Evolutionary conservation across 495 filamentous ascomycete genomes (phyloP).

Genomic region (Tuber umbilicatum): DNA sequence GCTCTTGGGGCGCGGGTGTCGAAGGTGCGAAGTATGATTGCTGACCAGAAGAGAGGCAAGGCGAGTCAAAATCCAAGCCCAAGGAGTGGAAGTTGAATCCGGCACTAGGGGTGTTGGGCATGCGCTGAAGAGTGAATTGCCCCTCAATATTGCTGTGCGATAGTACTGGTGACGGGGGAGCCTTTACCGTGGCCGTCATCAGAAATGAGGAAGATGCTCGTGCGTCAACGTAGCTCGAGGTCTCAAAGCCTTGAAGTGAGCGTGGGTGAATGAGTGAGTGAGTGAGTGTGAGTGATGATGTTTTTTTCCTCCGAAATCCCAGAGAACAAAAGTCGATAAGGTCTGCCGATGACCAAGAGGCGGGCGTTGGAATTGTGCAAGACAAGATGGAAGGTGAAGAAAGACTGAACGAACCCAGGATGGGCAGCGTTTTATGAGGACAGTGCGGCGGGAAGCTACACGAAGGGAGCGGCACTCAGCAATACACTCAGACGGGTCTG

Average conservation of each 20-base stretch:
- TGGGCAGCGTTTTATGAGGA: conserved; percentile 31
- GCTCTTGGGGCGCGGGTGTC: not conserved
- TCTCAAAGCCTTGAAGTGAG: not conserved
- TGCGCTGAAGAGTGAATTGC: conserved; percentile 8
- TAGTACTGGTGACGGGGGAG: conserved; percentile 15
- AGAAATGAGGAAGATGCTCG: conserved; percentile 5
- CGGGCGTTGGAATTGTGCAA: conserved; percentile 15
- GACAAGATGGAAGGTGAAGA: conserved; percentile 21
- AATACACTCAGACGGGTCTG: conserved; percentile 24
- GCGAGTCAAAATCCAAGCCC: not conserved
- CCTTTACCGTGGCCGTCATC: conserved; percentile 31
- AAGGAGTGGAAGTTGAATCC: conserved; percentile 9
- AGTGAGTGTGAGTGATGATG: not conserved
- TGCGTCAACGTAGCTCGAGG: not conserved
- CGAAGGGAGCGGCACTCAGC: conserved; percentile 19
- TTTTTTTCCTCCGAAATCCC: not conserved
- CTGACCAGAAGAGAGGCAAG: conserved; percentile 8
- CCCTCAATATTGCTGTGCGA: conserved; percentile 20
- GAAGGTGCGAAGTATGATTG: conserved; percentile 11
- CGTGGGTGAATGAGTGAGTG: not conserved
- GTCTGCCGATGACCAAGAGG: not conserved
- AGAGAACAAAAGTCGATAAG: not conserved
- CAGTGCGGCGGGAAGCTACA: conserved; percentile 27
- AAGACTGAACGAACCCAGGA: conserved; percentile 23
- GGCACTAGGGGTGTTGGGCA: not conserved